Base-by-base conservation (phyloP, 2,329 filamentous ascomycete genomes). In the Cordyceps pruinosa region DNA sequence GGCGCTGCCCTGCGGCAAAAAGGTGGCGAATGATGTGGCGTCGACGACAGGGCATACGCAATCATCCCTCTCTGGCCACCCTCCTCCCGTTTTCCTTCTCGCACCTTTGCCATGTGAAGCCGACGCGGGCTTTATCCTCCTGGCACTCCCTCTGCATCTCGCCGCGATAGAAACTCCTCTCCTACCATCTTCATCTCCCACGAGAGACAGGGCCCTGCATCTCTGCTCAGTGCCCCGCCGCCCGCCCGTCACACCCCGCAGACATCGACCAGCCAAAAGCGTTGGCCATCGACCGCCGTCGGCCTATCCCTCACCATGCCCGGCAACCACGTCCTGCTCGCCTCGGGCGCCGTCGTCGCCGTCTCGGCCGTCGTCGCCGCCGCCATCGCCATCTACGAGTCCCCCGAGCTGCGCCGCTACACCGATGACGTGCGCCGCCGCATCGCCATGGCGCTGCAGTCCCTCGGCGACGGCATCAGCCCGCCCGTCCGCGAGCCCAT, bases 361-460 rank as follows among this genome's bases (percentile, higher is more conserved):
- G 73, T 82, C 34, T 78, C 80, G 30, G 75, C 84, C 58, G 80
- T 79, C 56, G 77, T 83, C 58, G 80, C 80, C 26, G 77, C 80
- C 34, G 80, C 81, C 58, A 77, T 84, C 59, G 80, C 81, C 61
- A 75, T 86, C 59, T 86, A 86, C 72, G 83, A 87, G 67, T 83
- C 78, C 23, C 83, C 83, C 57, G 83, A 86, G 69, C 69, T 86
- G 28, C 81, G 82, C 60, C 81, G 82, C 63, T 80, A 82, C 65
- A 79, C 82, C 61, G 78, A 83, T 61, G 79, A 85, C 66, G 73
- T 85, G 58, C 81, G 83, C 59, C 79, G 82, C 59, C 78, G 81
- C 60, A 81, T 87, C 65, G 81, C 82, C 62, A 66, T 85, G 41
- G 82, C 82, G 49, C 70, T 86, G 15, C 80, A 85, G 64, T 75